These are phyloP conservation scores for Trichoderma asperelloides DNA, from an alignment of 495 filamentous ascomycete species.

Conservation along the genomic window DNA sequence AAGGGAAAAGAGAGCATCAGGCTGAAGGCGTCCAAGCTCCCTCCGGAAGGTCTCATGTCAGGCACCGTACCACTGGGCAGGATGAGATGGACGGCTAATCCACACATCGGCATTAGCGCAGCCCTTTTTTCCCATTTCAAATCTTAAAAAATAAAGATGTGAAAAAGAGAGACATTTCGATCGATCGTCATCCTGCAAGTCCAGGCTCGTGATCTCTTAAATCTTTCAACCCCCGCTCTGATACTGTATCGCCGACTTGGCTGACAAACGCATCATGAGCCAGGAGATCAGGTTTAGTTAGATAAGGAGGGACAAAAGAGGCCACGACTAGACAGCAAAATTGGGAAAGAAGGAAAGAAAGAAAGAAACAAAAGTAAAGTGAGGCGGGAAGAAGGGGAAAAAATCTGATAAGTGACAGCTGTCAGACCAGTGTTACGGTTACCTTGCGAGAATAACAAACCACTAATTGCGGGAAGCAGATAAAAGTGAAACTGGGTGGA, in stretches of 20 bases:
- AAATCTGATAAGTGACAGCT: background rate
- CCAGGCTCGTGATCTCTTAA: too few species aligned
- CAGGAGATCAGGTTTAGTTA: too few species aligned
- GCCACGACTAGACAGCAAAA: background rate
- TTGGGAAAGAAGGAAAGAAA: background rate
- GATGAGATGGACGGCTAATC: too few species aligned
- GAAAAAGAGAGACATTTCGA: background rate
- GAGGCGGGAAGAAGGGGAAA: background rate
- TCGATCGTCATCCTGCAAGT: too few species aligned
- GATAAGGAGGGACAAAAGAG: background rate
- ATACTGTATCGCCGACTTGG: too few species aligned
- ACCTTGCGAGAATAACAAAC: background rate
- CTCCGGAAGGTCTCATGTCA: too few species aligned
- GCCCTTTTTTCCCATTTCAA: background rate
- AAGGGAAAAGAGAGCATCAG: too few species aligned
- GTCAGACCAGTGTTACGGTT: background rate
- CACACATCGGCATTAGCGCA: too few species aligned
- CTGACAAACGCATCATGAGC: too few species aligned
- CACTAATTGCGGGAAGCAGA: background rate
- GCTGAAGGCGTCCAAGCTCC: too few species aligned
- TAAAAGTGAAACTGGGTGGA: background rate
- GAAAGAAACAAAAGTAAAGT: background rate
- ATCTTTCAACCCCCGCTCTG: too few species aligned
- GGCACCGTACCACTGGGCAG: too few species aligned
- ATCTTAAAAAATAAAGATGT: background rate